Evolutionary conservation across 371 early-diverging fungal genomes (phyloP), one percentile per base, ranked within the genome.

Genomic region (Mucor piriformis): DNA sequence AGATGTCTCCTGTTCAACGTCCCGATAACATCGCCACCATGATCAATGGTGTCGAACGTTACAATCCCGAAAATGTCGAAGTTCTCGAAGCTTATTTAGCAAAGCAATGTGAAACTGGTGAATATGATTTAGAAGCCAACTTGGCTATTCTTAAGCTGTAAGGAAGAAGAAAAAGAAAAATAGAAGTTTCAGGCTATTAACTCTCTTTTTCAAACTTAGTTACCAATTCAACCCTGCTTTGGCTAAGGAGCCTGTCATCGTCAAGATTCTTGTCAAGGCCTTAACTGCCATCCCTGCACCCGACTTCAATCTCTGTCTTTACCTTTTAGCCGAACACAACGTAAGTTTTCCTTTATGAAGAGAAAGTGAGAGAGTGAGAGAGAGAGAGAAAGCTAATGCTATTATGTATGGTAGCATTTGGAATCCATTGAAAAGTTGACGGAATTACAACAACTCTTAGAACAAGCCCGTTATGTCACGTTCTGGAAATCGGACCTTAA

Each of bases 101-200:
- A 21, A 74, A 82, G 18, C 95, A 94, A 75, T 90, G 92, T 76
- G 77, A 83, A 34, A 83, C 78, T 64, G 85, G 81, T 74, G 83
- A 87, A 69, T 90, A 91, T 69, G 95, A 95, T 78, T 74, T 90
- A 64, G 86, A 88, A 83, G 95, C 96, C 24, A 93, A 93, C 77
- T 83, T 95, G 53, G 95, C 95, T 43, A 83, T 95, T 49, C 82
- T 96, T 54, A 94, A 96, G 76, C 81, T 96, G 83, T 95, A 82
- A 73, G 77, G 33, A 53, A n/a, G n/a, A n/a, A n/a, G n/a, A n/a
- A n/a, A n/a, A n/a, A n/a, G n/a, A n/a, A n/a, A n/a, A n/a, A n/a
- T n/a, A n/a, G n/a, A n/a, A n/a, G n/a, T n/a, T n/a, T n/a, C n/a
- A n/a, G n/a, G n/a, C n/a, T n/a, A n/a, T n/a, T n/a, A n/a, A n/a